phyloP scores from a whole-genome alignment of 2,329 filamentous ascomycete species.

The Fusarium lyarnte region DNA sequence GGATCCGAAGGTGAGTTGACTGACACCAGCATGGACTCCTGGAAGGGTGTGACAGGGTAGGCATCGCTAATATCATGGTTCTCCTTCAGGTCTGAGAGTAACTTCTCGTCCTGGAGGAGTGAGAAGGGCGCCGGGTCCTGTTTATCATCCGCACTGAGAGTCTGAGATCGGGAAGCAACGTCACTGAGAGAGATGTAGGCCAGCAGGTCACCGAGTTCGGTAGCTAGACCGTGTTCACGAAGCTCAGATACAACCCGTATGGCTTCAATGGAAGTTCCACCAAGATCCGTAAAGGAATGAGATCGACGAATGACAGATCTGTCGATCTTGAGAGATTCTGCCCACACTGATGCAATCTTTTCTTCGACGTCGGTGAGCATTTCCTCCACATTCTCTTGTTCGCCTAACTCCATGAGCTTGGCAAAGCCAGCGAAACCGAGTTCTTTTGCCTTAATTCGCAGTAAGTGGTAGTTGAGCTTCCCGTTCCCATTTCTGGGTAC shows the following conservation, averaged over 20 bases:
- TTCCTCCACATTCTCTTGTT: neutral
- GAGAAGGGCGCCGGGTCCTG: conserved; percentile 21
- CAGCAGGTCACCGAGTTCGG: conserved; percentile 1
- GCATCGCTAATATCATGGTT: conserved; percentile 22
- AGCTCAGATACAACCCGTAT: conserved; percentile 1
- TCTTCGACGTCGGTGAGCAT: neutral
- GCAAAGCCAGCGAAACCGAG: neutral
- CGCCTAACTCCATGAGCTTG: neutral
- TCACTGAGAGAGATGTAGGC: neutral
- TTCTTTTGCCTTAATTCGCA: neutral
- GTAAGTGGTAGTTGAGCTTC: conserved; percentile 32
- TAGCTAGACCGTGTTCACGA: neutral
- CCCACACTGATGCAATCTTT: neutral
- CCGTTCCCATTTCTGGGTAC: conserved; percentile 40
- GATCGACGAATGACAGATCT: neutral
- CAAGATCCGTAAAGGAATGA: conserved; percentile 7
- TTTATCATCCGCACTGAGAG: neutral
- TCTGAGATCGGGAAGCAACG: neutral
- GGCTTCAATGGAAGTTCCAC: conserved; percentile 18
- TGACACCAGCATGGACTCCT: conserved; percentile 32
- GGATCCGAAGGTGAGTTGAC: neutral
- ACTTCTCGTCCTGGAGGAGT: conserved; percentile 1
- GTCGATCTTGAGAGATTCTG: neutral
- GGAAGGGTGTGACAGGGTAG: conserved; percentile 38
- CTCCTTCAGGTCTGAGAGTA: neutral